Evolutionary conservation across 352 stramenopile genomes (phyloP), one percentile per base, ranked within the genome.

Genomic region (Phytophthora ohioensis): DNA sequence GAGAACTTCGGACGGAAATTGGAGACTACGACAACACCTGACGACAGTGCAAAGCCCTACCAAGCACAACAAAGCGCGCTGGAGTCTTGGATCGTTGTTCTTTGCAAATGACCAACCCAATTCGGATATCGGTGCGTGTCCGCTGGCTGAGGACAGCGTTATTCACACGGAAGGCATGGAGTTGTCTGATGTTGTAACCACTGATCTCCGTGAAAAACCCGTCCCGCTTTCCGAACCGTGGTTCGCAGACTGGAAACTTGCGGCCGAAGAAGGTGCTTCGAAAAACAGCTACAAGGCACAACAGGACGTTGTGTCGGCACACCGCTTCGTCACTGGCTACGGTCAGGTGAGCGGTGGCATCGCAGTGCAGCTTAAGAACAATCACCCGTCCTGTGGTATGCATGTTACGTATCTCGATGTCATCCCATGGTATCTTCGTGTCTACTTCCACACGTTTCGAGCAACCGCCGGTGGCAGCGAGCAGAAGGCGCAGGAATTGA

Each of bases 391-490:
- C 5, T 88, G 79, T 42, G 64, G 79, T 17, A 82, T 91, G 80
- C 73, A 54, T 15, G 84, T 94, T 32, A 78, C 62, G 10, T 94
- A 95, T 64, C 71, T 90, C 65, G 87, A 94, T 61, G 66, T 87
- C n/a, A 76, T 92, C 17, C 85, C 88, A n/a, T 95, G 87, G 87
- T 95, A 85, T 62, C 69, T 95, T 17, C 84, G 87, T 6, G 47
- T 94, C 27, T 95, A 93, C 67, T 93, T 91, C 66, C 82, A 87
- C 74, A 88, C 88, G 5, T 86, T 94, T 57, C 71, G 80, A 35
- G 60, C 63, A 4, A 61, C 32, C 27, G 52, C 21, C 12, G 39
- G 5, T 46, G 46, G 45, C 12, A 57, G 58, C 31, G 63, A 69
- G 32, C 9, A 63, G 3, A 61, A 78, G 3, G 66, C 57, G 0